Base-by-base conservation (phyloP, 257 asterid genomes). In the Plantago ovata region DNA sequence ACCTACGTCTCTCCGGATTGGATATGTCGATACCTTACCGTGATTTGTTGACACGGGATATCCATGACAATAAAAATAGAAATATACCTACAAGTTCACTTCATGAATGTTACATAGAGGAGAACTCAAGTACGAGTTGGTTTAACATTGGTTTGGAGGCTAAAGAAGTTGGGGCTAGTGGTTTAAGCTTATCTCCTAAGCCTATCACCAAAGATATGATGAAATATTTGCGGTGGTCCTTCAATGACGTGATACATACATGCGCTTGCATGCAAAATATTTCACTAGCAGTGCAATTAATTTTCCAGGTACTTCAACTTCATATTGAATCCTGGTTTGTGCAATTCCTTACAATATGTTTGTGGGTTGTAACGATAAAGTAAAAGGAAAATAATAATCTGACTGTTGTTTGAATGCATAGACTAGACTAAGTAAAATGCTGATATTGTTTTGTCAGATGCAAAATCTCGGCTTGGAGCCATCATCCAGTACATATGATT, bases 391-490 rank as follows among this genome's bases (percentile, higher is more conserved):
- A 60, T 28, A 16, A 9, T n/a, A n/a, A 20, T 24, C 16, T 12
- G 19, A 45, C 54, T 60, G 15, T 9, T 59, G 42, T 23, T 36
- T 54, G 14, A 42, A 63, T 24, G 44, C n/a, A n/a, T n/a, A n/a
- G n/a, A n/a, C n/a, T 56, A 24, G 45, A 41, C 58, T 14, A 33
- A 24, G 36, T 71, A 48, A 58, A 60, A 43, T 49, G 24, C 28
- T 66, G 38, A 39, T 76, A 61, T 62, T 41, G 60, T 49, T 61
- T 38, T 14, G 56, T 58, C 80, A 91, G 96, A 87, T 87, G 94
- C 92, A 80, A 78, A 72, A 56, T 77, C 84, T 91, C 72, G 95
- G 95, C 44, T 61, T 91, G 77, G 75, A 79, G 75, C 95, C 79
- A 43, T 83, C 98, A 58, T 32, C 71, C 16, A 39, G 66, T 49